Evolutionary conservation across 2,329 filamentous ascomycete genomes (phyloP).

Genomic region (Magnaporthales sp.): DNA sequence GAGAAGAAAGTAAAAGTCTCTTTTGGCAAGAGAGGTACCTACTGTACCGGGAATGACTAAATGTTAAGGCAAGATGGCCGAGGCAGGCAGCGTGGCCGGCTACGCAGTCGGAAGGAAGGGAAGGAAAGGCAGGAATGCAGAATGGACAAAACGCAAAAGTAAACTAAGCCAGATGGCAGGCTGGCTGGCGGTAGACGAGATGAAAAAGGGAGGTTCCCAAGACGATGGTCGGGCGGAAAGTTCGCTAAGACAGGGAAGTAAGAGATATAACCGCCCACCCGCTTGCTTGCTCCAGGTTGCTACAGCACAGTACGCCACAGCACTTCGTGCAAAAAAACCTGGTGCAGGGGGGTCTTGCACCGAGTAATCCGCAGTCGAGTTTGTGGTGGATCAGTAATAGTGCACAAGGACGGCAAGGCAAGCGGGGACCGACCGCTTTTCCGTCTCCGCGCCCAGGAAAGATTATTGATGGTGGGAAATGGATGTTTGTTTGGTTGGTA

Average conservation of each 20-base stretch:
- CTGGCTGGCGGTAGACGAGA: background rate
- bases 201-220: background rate
- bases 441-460: background rate
- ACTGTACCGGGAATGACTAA: background rate
- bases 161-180: background rate
- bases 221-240: background rate
- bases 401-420: background rate
- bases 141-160: background rate
- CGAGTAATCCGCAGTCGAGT: background rate
- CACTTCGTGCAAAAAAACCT: background rate
- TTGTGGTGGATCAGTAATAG: background rate
- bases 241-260: background rate
- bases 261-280: background rate
- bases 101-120: background rate
- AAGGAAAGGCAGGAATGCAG: background rate
- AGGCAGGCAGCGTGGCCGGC: background rate
- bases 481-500: background rate
- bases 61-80: background rate
- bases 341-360: background rate
- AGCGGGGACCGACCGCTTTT: background rate
- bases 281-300: background rate
- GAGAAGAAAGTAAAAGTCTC: background rate
- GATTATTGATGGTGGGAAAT: background rate
- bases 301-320: background rate
- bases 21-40: background rate